phyloP scores from a whole-genome alignment of 2,329 filamentous ascomycete genomes.

The Phialophora verrucosa region DNA sequence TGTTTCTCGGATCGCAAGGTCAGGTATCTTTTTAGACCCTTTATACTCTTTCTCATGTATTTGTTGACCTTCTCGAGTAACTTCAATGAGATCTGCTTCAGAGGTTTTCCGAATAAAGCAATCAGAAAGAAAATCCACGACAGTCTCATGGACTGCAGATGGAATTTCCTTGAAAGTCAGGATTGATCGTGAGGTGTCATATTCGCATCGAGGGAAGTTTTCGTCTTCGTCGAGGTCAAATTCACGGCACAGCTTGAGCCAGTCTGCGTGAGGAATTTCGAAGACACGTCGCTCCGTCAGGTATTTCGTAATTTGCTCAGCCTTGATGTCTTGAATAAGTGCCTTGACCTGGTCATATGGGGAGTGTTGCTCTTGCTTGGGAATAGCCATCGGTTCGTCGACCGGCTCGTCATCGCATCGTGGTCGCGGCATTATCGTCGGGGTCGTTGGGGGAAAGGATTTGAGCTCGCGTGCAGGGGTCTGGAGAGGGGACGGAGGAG shows the following conservation, averaged over 20 bases:
- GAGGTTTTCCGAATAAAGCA: not conserved
- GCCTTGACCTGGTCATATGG: constrained; percentile 1
- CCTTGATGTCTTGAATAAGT: not conserved
- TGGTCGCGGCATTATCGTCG: too few relatives aligned
- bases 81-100: not conserved
- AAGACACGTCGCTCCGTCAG: not conserved
- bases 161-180: not conserved
- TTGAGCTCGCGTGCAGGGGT: too few relatives aligned
- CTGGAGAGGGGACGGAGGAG: too few relatives aligned
- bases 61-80: not conserved
- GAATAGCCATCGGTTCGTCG: too few relatives aligned
- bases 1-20: not conserved
- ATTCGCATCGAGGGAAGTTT: not conserved
- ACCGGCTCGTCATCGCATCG: too few relatives aligned
- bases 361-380: too few relatives aligned
- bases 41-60: not conserved
- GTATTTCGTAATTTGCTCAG: not conserved
- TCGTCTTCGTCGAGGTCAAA: not conserved
- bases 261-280: constrained; percentile 5
- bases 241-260: not conserved
- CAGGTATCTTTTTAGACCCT: not conserved
- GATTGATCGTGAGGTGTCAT: not conserved
- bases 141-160: not conserved
- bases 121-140: not conserved
- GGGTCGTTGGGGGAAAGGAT: too few relatives aligned